Evolutionary conservation across 148 eudicot species (phyloP).

Genomic region (Fagopyrum tataricum): DNA sequence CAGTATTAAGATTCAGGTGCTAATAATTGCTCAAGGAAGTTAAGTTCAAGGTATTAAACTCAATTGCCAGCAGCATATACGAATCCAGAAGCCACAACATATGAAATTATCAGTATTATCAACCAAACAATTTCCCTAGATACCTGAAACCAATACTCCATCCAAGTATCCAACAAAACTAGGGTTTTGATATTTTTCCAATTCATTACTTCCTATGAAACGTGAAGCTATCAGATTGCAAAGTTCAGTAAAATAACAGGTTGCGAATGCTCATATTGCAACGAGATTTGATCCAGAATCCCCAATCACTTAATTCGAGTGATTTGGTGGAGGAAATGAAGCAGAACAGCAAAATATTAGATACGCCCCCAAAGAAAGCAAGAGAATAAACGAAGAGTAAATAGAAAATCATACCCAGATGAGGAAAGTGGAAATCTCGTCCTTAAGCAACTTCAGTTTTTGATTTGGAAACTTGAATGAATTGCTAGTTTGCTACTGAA

Average conservation of each 20-base stretch:
- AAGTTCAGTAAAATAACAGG: background rate
- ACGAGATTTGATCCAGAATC: background rate
- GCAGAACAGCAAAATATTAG: background rate
- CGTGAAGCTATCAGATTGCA: background rate
- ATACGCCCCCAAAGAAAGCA: background rate
- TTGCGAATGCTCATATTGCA: background rate
- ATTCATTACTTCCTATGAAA: background rate
- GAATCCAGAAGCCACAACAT: background rate
- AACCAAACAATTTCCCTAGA: background rate
- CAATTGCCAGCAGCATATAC: background rate
- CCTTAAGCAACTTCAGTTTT: background rate
- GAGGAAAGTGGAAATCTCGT: background rate
- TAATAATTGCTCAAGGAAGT: background rate
- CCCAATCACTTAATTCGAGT: background rate
- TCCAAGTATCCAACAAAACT: background rate
- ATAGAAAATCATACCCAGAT: background rate
- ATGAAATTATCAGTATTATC: background rate
- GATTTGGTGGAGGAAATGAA: background rate
- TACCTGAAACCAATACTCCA: background rate
- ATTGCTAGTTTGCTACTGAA: background rate
- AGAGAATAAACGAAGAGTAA: background rate
- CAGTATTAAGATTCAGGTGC: background rate
- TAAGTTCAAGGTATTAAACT: background rate
- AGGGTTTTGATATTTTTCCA: background rate
- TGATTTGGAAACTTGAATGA: background rate